These are phyloP conservation scores for Corchorus olitorius DNA, from an alignment of 345 rosid genomes.

Conservation along the genomic window DNA sequence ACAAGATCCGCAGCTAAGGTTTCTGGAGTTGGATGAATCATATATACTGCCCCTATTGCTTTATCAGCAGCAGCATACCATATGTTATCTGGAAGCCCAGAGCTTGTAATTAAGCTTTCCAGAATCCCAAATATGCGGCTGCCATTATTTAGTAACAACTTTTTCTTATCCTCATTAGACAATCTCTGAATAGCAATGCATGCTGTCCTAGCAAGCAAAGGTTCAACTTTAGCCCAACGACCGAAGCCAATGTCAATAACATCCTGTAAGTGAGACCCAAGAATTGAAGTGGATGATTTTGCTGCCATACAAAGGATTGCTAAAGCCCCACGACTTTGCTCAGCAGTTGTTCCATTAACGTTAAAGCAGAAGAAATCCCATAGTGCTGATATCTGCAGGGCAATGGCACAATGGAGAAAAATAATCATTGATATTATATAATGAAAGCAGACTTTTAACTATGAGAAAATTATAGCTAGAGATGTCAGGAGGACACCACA, in stretches of 20 bases:
- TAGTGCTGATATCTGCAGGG: conserved; percentile 75
- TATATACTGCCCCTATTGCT: conserved; percentile 81
- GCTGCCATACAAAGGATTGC: conserved; percentile 98
- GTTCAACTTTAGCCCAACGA: conserved; percentile 97
- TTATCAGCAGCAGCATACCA: conserved; percentile 93
- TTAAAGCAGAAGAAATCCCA: conserved; percentile 99
- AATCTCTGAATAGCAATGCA: conserved; percentile 89
- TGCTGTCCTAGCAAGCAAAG: conserved; percentile 90
- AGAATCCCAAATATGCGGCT: conserved; percentile 68
- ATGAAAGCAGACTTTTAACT: neutral
- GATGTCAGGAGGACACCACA: neutral
- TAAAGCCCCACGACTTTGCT: conserved; percentile 91
- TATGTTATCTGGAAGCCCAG: conserved; percentile 85
- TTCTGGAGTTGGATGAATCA: conserved; percentile 92
- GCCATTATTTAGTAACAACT: conserved; percentile 69
- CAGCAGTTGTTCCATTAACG: conserved; percentile 83
- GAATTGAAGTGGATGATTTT: conserved; percentile 73
- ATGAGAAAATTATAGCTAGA: neutral
- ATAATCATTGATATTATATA: neutral
- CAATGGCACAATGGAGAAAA: neutral
- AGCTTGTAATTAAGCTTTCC: conserved; percentile 76
- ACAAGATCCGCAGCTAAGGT: conserved; percentile 65
- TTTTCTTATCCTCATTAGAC: conserved; percentile 80
- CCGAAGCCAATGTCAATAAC: conserved; percentile 98
- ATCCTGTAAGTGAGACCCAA: conserved; percentile 89